Evolutionary conservation across 73 alveolate genomes (phyloP).

Genomic region (Uronychia setigera): DNA sequence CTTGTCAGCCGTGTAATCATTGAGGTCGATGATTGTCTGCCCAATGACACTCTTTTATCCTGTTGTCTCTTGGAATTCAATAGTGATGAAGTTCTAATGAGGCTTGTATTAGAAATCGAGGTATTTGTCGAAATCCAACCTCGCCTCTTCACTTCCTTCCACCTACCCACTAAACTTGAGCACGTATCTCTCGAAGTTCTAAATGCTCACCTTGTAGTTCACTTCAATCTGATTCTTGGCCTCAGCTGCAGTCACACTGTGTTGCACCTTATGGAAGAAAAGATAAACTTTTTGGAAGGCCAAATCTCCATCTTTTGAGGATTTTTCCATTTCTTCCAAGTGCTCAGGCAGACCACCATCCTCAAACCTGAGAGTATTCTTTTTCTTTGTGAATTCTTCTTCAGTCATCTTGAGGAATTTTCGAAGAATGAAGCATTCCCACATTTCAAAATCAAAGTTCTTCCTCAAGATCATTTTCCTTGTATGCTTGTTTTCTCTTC

Average conservation of each 20-base stretch:
- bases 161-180: background rate
- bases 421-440: conserved; percentile 15
- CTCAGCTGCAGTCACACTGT: conserved; percentile 2
- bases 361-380: conserved; percentile 17
- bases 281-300: conserved; percentile 20
- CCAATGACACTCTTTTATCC: background rate
- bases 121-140: background rate
- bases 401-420: conserved; percentile 13
- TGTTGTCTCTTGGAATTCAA: background rate
- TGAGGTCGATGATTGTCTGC: background rate
- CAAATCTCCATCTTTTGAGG: conserved; percentile 10
- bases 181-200: background rate
- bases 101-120: background rate
- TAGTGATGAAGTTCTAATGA: background rate
- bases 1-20: background rate
- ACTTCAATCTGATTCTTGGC: background rate
- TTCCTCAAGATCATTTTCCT: conserved; percentile 16
- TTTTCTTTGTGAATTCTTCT: conserved; percentile 8
- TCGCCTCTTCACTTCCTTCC: background rate
- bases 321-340: conserved; percentile 12
- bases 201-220: background rate
- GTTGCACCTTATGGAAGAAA: conserved; percentile 15
- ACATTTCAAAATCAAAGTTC: background rate
- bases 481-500: conserved; percentile 27
- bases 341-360: conserved; percentile 31